These are phyloP conservation scores for Citrus unshiu DNA, from an alignment of 345 rosid genomes.

Conservation along the genomic window DNA sequence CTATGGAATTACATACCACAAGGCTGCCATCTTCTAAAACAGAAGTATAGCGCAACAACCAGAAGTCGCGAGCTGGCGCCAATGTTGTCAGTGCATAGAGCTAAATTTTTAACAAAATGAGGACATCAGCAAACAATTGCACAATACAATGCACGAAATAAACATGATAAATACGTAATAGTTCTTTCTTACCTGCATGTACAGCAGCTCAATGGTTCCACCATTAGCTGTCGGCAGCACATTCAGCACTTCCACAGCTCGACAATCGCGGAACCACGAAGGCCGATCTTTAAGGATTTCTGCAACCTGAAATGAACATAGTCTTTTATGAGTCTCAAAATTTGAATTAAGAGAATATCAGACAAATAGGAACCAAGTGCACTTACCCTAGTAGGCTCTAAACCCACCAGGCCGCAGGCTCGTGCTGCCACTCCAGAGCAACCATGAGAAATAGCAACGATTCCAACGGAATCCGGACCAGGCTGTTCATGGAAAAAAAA, in stretches of 20 bases:
- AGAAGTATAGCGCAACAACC: conserved; percentile 95
- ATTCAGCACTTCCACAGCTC: conserved; percentile 94
- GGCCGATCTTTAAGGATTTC: conserved; percentile 99
- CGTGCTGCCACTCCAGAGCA: conserved; percentile 99
- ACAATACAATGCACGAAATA: background rate
- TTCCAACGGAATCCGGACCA: conserved; percentile 99
- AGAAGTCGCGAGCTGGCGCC: conserved; percentile 99
- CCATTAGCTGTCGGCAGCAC: conserved; percentile 99
- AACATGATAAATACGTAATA: background rate
- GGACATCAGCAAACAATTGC: background rate
- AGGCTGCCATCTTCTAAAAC: conserved; percentile 99
- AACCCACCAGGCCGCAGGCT: conserved; percentile 99
- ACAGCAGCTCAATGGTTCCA: conserved; percentile 99
- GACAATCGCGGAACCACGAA: conserved; percentile 98
- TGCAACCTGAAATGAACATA: conserved; percentile 57
- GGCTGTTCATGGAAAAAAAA: conserved; percentile 51
- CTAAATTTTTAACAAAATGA: conserved; percentile 32
- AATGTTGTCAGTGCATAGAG: conserved; percentile 97
- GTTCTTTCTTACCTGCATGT: conserved; percentile 71
- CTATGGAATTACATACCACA: conserved; percentile 53
- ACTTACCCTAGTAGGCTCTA: conserved; percentile 98
- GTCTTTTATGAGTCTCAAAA: background rate
- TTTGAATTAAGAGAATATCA: background rate
- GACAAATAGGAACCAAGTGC: background rate
- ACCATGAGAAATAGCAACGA: conserved; percentile 99